A percentile compares a stretch with the other conserved stretches of the same genome.
Conservation (phyloP, 257 asterid genomes). For the Solanum clarkiae region DNA sequence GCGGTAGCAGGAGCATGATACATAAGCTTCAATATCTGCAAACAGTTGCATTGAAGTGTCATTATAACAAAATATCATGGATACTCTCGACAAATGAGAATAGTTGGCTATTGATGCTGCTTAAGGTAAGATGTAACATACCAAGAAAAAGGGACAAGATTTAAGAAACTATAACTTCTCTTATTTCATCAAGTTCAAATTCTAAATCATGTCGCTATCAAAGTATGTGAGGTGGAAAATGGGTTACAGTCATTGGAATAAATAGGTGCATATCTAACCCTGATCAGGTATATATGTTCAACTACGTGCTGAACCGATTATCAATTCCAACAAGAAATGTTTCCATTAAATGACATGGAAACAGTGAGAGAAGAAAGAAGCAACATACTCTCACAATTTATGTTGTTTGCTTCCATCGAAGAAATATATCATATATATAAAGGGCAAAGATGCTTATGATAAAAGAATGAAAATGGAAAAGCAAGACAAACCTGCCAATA, state of each 20-base stretch:
- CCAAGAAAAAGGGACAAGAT: background rate
- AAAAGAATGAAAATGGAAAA: background rate
- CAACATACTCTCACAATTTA: background rate
- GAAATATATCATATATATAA: background rate
- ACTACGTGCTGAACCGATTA: background rate
- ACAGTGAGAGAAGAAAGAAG: background rate
- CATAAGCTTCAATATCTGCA: conserved; percentile 89
- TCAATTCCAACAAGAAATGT: background rate
- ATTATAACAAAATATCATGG: background rate
- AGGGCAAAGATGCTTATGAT: background rate
- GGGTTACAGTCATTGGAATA: background rate
- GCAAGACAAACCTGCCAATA: conserved; percentile 74
- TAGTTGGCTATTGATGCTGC: background rate
- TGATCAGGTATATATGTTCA: background rate
- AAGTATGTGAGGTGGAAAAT: background rate
- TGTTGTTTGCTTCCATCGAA: background rate
- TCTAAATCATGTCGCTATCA: background rate
- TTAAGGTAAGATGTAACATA: background rate
- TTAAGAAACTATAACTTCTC: background rate
- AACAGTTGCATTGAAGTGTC: background rate
- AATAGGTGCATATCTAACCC: background rate
- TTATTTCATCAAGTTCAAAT: background rate
- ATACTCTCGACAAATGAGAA: background rate
- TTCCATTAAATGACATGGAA: background rate
- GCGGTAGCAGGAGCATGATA: conserved; percentile 86